Conservation (phyloP, 176 grass and related monocot genomes). For the Juncus inflexus region DNA sequence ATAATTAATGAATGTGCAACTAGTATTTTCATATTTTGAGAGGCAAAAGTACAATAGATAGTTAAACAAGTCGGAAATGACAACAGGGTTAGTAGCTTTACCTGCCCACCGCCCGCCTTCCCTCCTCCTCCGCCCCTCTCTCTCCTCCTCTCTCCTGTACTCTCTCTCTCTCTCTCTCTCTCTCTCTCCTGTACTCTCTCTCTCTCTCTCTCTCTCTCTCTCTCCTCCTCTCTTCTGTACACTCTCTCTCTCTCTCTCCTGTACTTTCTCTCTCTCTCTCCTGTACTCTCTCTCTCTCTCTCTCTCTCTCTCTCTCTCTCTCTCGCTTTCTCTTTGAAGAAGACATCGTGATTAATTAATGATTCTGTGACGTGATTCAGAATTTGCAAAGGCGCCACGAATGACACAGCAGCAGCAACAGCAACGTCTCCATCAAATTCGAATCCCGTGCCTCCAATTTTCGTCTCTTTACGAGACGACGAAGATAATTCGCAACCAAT, state of each 20-base stretch:
- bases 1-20: too few relatives aligned
- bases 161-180: conserved; percentile 5
- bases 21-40: too few relatives aligned
- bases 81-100: not conserved
- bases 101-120: conserved; percentile 12
- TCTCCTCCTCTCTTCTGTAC: conserved; percentile 8
- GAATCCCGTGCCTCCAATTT: conserved; percentile 38
- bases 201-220: not conserved
- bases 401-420: conserved; percentile 31
- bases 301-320: conserved; percentile 7
- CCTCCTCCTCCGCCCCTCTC: conserved; percentile 4
- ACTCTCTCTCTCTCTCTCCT: conserved; percentile 13
- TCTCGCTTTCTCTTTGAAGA: conserved; percentile 12
- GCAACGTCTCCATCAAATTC: too few relatives aligned
- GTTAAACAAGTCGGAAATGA: not conserved
- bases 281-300: not conserved
- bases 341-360: not conserved
- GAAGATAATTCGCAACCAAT: not conserved
- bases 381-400: conserved; percentile 53
- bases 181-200: not conserved
- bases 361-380: conserved; percentile 22
- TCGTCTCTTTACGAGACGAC: conserved; percentile 7
- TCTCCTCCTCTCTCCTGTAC: not conserved
- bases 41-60: too few relatives aligned
- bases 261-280: conserved; percentile 5